Base-by-base conservation (phyloP, 2,329 filamentous ascomycete species). In the Bipolaris oryzae region DNA sequence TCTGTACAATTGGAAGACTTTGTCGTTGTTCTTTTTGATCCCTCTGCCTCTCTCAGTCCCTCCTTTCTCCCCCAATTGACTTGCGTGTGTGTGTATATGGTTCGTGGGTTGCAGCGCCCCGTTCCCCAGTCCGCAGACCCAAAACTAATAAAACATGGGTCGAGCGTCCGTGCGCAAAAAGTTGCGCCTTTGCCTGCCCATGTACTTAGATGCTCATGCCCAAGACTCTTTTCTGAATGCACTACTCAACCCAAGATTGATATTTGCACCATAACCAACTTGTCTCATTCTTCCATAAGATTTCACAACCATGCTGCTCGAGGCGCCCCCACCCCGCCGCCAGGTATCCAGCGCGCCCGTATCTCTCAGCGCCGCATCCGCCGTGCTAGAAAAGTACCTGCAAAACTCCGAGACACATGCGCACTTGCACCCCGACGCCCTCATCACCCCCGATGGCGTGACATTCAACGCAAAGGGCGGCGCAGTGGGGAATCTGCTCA, bases 341-440 rank as follows among this genome's bases (percentile, higher is more conserved):
- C 71, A 74, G 60, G 52, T 76, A 47, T 66, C 70, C 45, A 62
- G 62, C 41, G 58, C 54, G 16, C 65, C 72, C 35, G 68, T 80
- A 56, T 66, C 74, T 28, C 63, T 70, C 43, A 34, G 64, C 10
- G 57, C 58, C 37, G 79, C 80, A 39, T 73, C 74, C 33, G 35
- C 51, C 4, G 64, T 72, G 16, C 68, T 83, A 20, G 62, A 76
- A 16, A 69, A 67, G 54, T 82, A 79, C 71, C 72, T 82, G 38
- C 37, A 64, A 37, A 67, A 73, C 62, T 76, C 78, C 2, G 71
- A 76, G 55, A 68, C 69, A 5, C 69, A 76, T 55, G 70, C 80
- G n/a, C 74, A 80, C 66, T 73, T 82, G 7, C 81, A 83, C 65
- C 81, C 81, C 0, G 80, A 82, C 57, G 77, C 79, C 37, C 70